Conservation (phyloP, 768 basidiomycete species). For the Mycena floridula region DNA sequence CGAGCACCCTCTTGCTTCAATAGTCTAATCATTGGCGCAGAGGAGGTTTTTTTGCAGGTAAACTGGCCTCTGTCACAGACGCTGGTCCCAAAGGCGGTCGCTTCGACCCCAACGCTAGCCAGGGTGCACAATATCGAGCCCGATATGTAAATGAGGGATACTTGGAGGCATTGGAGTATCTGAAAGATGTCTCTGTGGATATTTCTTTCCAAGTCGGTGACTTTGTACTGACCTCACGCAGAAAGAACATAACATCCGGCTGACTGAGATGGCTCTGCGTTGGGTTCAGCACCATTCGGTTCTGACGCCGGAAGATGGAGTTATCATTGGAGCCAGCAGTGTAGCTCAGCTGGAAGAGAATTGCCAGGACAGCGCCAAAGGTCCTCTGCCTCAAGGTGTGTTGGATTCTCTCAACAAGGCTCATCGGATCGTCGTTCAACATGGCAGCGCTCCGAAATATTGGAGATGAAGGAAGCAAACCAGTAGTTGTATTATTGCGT, state of each 20-base stretch:
- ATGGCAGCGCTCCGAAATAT: constrained; percentile 27
- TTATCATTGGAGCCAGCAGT: constrained; percentile 46
- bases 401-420: constrained; percentile 46
- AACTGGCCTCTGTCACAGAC: constrained; percentile 27
- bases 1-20: background rate
- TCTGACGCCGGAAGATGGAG: constrained; percentile 33
- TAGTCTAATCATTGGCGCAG: constrained; percentile 15
- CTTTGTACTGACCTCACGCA: constrained; percentile 13
- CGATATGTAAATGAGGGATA: constrained; percentile 38
- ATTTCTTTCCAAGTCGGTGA: too few relatives aligned
- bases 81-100: constrained; percentile 30
- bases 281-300: constrained; percentile 49
- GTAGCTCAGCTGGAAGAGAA: constrained; percentile 37
- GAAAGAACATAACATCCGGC: constrained; percentile 34
- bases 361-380: constrained; percentile 40
- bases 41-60: constrained; percentile 43
- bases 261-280: constrained; percentile 45
- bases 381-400: constrained; percentile 47
- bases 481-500: background rate
- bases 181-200: constrained; percentile 33
- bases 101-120: constrained; percentile 28
- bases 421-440: constrained; percentile 29
- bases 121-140: constrained; percentile 38
- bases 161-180: constrained; percentile 34
- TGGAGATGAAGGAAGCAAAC: constrained; percentile 22